phyloP scores from a whole-genome alignment of 2,329 filamentous ascomycete species.

The Monosporascus ibericus region DNA sequence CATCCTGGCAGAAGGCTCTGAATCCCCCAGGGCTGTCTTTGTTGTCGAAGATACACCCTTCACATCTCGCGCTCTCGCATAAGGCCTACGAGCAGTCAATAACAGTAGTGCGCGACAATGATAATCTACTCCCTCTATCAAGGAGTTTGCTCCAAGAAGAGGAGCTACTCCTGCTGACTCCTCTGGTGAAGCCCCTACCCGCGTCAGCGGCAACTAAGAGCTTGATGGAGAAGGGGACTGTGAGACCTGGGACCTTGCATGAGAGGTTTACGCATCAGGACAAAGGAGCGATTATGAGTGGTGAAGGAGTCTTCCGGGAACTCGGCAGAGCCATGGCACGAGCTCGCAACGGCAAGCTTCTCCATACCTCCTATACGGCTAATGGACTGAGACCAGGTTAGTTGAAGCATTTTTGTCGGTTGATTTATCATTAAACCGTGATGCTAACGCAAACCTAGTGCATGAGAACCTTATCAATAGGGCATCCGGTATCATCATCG shows the following conservation, averaged over 20 bases:
- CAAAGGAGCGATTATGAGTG: constrained; percentile 70
- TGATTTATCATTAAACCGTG: constrained; percentile 6
- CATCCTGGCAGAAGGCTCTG: constrained; percentile 86
- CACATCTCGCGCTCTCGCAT: constrained; percentile 74
- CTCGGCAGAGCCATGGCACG: constrained; percentile 82
- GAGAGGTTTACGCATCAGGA: constrained; percentile 55
- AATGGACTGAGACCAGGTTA: constrained; percentile 76
- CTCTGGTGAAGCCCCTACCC: constrained; percentile 84
- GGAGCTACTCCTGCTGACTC: constrained; percentile 83
- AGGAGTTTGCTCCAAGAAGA: constrained; percentile 77
- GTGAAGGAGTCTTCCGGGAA: constrained; percentile 87
- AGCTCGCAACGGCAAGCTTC: constrained; percentile 75
- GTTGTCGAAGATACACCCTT: constrained; percentile 73
- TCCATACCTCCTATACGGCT: constrained; percentile 92
- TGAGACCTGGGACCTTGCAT: constrained; percentile 35
- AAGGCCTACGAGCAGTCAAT: constrained; percentile 90
- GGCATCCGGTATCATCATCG: constrained; percentile 80
- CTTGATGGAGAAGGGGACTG: constrained; percentile 49
- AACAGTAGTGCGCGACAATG: constrained; percentile 85
- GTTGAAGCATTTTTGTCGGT: constrained; percentile 3
- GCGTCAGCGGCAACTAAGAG: constrained; percentile 78
- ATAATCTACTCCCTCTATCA: constrained; percentile 75
- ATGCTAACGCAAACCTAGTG: constrained; percentile 36
- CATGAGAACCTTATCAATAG: constrained; percentile 90
- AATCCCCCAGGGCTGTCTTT: constrained; percentile 74